Evolutionary conservation across 129 eudicot genomes (phyloP).

Genomic region (Scalesia atractyloides): DNA sequence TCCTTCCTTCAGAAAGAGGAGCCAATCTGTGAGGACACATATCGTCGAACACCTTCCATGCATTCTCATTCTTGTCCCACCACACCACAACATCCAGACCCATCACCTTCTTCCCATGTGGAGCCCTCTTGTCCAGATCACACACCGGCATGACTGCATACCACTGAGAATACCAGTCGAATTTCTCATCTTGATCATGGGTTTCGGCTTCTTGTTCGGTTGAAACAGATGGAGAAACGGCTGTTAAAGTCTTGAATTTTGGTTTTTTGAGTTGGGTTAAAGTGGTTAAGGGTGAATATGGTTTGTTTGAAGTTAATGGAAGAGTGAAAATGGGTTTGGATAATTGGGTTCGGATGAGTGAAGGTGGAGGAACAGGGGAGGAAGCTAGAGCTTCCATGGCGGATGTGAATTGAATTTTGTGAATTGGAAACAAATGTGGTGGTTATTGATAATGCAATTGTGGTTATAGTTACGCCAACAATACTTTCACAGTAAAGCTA

Average conservation of each 20-base stretch:
- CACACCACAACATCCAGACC: conserved; percentile 83
- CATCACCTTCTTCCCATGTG: conserved; percentile 71
- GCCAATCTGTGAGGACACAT: conserved; percentile 81
- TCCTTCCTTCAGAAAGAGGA: conserved; percentile 86
- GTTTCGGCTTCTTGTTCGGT: conserved; percentile 42
- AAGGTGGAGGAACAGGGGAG: conserved; percentile 33
- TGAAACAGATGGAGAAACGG: conserved; percentile 38
- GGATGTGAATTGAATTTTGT: neutral
- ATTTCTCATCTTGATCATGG: conserved; percentile 40
- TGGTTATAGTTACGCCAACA: too few relatives aligned
- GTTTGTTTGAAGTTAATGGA: conserved; percentile 11
- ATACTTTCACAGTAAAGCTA: too few relatives aligned
- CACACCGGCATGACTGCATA: conserved; percentile 68
- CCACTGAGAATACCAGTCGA: conserved; percentile 84
- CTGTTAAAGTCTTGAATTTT: conserved; percentile 38
- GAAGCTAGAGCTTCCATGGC: conserved; percentile 67
- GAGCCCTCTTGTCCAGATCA: conserved; percentile 84
- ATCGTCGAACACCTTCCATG: conserved; percentile 89
- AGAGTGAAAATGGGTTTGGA: conserved; percentile 34
- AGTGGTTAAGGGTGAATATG: conserved; percentile 27
- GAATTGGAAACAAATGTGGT: neutral
- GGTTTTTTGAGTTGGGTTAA: conserved; percentile 25
- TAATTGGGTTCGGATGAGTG: conserved; percentile 20
- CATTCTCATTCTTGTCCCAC: conserved; percentile 76
- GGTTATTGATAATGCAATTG: too few relatives aligned